A percentile compares a stretch with the other conserved stretches of the same genome.
Conservation (phyloP, 1,284 basidiomycete genomes). For the Fomitopsis palustris region DNA sequence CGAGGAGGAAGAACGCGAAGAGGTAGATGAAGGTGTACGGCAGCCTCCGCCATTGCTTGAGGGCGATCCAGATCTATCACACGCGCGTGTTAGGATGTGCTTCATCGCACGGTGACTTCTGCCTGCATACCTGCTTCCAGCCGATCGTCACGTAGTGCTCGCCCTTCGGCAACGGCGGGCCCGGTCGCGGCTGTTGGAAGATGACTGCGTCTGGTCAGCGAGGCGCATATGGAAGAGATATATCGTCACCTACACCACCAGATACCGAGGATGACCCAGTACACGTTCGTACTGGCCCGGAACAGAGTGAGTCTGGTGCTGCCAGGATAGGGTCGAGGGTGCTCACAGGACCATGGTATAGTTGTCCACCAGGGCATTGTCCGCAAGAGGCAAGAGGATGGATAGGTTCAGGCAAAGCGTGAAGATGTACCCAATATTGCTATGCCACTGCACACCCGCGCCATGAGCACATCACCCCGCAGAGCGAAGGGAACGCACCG, state of each 20-base stretch:
- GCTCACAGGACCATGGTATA: slow-evolving; percentile 62
- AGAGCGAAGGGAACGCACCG: slow-evolving; percentile 42
- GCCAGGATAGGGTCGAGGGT: neutral
- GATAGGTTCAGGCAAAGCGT: slow-evolving; percentile 69
- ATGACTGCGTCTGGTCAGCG: slow-evolving; percentile 47
- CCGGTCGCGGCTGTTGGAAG: slow-evolving; percentile 72
- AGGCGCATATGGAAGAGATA: neutral
- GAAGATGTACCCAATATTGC: slow-evolving; percentile 71
- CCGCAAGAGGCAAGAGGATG: slow-evolving; percentile 66
- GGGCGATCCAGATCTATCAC: slow-evolving; percentile 61
- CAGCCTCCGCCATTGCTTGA: slow-evolving; percentile 66
- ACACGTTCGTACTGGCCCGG: slow-evolving; percentile 55
- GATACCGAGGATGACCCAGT: slow-evolving; percentile 71
- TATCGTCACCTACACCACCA: slow-evolving; percentile 70
- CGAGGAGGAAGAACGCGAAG: slow-evolving; percentile 72
- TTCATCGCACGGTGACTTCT: no score
- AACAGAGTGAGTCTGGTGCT: neutral
- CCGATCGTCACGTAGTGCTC: slow-evolving; percentile 72
- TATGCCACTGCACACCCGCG: slow-evolving; percentile 58
- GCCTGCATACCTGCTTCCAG: slow-evolving; percentile 70
- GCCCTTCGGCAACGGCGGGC: slow-evolving; percentile 69
- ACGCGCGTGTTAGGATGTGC: neutral
- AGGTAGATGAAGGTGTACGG: slow-evolving; percentile 78
- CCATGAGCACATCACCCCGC: neutral
- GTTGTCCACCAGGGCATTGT: slow-evolving; percentile 69